Conservation (phyloP, 305 asterid species). For the Monarda citriodora region DNA sequence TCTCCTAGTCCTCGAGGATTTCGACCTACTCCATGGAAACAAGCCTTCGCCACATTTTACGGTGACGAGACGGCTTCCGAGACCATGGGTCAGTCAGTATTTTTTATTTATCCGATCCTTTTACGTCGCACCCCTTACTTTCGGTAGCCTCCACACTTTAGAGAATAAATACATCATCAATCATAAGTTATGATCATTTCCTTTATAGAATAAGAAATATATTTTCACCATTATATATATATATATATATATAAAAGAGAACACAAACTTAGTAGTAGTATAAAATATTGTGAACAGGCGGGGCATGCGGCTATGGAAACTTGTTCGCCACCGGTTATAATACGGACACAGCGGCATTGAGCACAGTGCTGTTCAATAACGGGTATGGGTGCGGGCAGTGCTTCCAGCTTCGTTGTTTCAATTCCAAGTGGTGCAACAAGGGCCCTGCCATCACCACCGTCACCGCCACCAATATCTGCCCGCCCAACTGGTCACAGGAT, state of each 20-base stretch:
- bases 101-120: no score
- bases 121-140: no score
- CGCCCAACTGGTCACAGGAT: slow-evolving; percentile 80
- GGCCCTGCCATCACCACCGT: slow-evolving; percentile 57
- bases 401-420: slow-evolving; percentile 62
- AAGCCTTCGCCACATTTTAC: slow-evolving; percentile 43
- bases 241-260: no score
- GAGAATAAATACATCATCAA: no score
- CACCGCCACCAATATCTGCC: slow-evolving; percentile 94
- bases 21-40: slow-evolving; percentile 28
- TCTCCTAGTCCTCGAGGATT: slow-evolving; percentile 13
- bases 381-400: slow-evolving; percentile 95
- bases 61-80: slow-evolving; percentile 39
- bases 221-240: no score
- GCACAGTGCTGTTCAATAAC: slow-evolving; percentile 69
- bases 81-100: slow-evolving; percentile 11
- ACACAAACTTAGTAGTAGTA: no score
- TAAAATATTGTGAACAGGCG: slow-evolving; percentile 37
- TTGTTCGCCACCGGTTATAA: slow-evolving; percentile 68
- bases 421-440: slow-evolving; percentile 49
- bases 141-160: no score
- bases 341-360: slow-evolving; percentile 77
- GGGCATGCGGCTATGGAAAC: slow-evolving; percentile 96
- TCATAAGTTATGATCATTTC: no score
- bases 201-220: no score